phyloP scores from a whole-genome alignment of 2,329 filamentous ascomycete species.

The Ciborinia camelliae region DNA sequence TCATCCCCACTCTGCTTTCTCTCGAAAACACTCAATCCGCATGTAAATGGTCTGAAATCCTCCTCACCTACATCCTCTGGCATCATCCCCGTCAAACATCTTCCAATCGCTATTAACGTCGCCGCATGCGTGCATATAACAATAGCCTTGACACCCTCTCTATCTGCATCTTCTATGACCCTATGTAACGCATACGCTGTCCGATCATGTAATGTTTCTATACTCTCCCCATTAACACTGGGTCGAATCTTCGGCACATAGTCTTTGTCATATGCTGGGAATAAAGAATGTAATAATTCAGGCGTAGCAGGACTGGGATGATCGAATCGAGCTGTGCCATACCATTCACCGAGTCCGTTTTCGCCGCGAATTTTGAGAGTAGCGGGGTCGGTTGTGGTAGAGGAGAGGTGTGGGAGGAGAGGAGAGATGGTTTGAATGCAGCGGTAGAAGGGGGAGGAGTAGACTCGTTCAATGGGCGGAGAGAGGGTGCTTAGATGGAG shows the following conservation, averaged over 20 bases:
- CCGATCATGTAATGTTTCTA: conserved; percentile 75
- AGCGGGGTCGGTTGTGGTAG: conserved; percentile 22
- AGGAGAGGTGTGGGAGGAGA: conserved; percentile 51
- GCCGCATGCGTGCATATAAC: conserved; percentile 89
- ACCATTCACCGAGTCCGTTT: conserved; percentile 76
- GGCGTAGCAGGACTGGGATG: conserved; percentile 75
- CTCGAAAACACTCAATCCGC: conserved; percentile 69
- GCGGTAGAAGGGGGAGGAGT: conserved; percentile 82
- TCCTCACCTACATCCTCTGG: conserved; percentile 68
- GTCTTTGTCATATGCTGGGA: conserved; percentile 56
- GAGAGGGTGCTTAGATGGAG: conserved; percentile 57
- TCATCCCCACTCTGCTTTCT: conserved; percentile 43
- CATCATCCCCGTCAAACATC: conserved; percentile 74
- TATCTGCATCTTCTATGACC: conserved; percentile 71
- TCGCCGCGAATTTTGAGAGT: conserved; percentile 51
- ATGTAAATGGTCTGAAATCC: conserved; percentile 84
- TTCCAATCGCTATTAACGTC: conserved; percentile 79
- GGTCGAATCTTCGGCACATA: conserved; percentile 66
- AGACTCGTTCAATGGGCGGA: conserved; percentile 71
- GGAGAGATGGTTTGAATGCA: conserved; percentile 82
- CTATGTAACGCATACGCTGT: conserved; percentile 65
- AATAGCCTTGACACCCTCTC: conserved; percentile 64
- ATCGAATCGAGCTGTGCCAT: conserved; percentile 78
- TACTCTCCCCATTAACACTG: conserved; percentile 71
- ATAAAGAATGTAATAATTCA: conserved; percentile 60